Evolutionary conservation across 441 rosid genomes (phyloP), one percentile per base, ranked within the genome.

Genomic region (Codiaeum variegatum): DNA sequence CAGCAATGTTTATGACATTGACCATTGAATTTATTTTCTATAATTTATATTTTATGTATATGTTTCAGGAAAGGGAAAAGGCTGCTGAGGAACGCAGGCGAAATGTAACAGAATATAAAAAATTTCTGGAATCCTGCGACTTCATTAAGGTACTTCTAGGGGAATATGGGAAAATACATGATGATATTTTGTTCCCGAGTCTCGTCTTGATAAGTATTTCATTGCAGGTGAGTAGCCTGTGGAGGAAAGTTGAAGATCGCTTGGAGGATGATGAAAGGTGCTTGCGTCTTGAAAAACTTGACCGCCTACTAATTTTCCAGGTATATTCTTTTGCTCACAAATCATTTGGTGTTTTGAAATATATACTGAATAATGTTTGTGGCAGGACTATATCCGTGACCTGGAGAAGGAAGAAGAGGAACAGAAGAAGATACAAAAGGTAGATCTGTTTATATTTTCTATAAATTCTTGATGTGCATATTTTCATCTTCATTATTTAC

Each of bases 221-320:
- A 69, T 81, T 83, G 77, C 79, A 94, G 98, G 96, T 85, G 66
- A 84, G 78, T 84, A 85, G 89, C 85, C 98, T 82, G 75, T 95
- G 99, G 99, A 88, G 97, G 67, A 95, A 91, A 82, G 80, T 95
- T 81, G 93, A 90, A 76, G 98, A 90, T 77, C 91, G 89, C 72
- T 81, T 93, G 74, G 99, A 93, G 81, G 97, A 89, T 80, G 98
- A 95, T 75, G 99, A 93, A 80, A 91, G 94, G 83, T 89, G 90
- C 80, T 84, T 81, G 71, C 77, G 87, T 66, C 95, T 95, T 79
- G 98, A 91, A 77, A 95, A 95, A 77, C 85, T 93, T 74, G 99
- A 95, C 49, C 93, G 97, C 68, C 77, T 95, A 80, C 89, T 92
- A 66, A 77, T 88, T 79, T 95, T 84, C 78, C 92, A 91, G 92